Base-by-base conservation (phyloP, 2,329 filamentous ascomycete genomes). In the Xylariaceae sp. region DNA sequence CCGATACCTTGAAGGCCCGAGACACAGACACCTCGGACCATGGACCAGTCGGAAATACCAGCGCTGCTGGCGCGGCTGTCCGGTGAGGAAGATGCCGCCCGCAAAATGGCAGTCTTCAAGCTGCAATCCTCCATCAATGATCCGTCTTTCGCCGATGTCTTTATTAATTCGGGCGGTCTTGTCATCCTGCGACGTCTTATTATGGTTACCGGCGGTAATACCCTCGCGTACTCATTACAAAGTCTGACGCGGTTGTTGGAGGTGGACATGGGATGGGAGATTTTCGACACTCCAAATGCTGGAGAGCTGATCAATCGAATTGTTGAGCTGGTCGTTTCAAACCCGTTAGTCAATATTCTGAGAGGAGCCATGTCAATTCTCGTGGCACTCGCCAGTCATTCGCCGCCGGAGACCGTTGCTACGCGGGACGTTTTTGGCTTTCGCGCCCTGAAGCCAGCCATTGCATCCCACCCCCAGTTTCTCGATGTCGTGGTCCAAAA, bases 41-140 rank as follows among this genome's bases (percentile, higher is more conserved):
- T 88, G 85, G 85, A 88, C 70, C 84, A 87, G 76, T 83, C 82
- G 68, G 85, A 87, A 67, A 85, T 88, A 66, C 85, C 85, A 53
- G 81, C 82, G 72, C 80, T 88, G 66, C 78, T 88, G 67, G 78
- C 82, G 76, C 84, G 84, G 65, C 78, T 88, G 62, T 78, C 82
- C 47, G 87, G 84, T 75, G 83, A 87, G 67, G 85, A 96, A 76
- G 94, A 99, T 80, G 92, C 90, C 58, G 88, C 90, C 67, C 90
- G 92, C 71, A 99, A 99, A 76, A 97, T 97, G 90, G 94, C 94
- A 62, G 94, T 95, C 62, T 99, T 99, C 83, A 97, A 97, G 78
- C 85, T 99, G 65, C 94, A 99, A 76, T 88, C 85, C 64, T 92
- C 90, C 63, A 96, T 99, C 75, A 93, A 92, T 72, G 94, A 99